A percentile compares a stretch with the other conserved stretches of the same genome.
Conservation (phyloP, 116 monocot species). For the Trichopus zeylanicus region DNA sequence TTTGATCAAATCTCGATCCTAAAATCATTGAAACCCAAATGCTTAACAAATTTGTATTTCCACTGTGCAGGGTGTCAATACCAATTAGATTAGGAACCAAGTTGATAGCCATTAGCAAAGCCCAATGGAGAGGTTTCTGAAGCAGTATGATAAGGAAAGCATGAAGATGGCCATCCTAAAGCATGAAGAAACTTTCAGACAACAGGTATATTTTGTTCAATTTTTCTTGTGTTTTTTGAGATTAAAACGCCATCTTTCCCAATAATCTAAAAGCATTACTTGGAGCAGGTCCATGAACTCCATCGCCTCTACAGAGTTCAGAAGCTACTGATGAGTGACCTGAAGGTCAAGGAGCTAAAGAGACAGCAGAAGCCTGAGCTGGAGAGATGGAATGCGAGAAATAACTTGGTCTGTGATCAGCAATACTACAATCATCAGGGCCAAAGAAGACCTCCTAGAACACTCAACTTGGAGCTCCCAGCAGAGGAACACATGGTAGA, state of each 20-base stretch:
- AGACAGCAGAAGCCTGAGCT: constrained; percentile 5
- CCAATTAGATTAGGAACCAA: no score
- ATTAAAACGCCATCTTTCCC: neutral
- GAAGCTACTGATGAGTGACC: constrained; percentile 65
- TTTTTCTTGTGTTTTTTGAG: neutral
- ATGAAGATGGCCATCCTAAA: constrained; percentile 77
- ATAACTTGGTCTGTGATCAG: neutral
- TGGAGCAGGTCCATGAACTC: constrained; percentile 71
- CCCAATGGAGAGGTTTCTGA: constrained; percentile 27
- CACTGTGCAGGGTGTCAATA: neutral
- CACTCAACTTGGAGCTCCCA: constrained; percentile 42
- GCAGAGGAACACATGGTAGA: constrained; percentile 32
- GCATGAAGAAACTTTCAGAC: constrained; percentile 80
- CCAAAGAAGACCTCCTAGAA: constrained; percentile 6
- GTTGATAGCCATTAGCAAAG: neutral
- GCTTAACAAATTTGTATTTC: neutral
- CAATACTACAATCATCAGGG: neutral
- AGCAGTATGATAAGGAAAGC: constrained; percentile 47
- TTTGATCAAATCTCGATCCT: no score
- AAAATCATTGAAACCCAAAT: no score
- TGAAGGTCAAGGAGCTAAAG: constrained; percentile 30
- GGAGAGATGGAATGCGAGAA: constrained; percentile 8
- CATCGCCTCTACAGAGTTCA: constrained; percentile 82
- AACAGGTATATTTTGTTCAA: constrained; percentile 37
- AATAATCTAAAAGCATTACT: neutral